These are phyloP conservation scores for Penicillium sp. DNA, from an alignment of 2,329 filamentous ascomycete genomes.

Conservation along the genomic window DNA sequence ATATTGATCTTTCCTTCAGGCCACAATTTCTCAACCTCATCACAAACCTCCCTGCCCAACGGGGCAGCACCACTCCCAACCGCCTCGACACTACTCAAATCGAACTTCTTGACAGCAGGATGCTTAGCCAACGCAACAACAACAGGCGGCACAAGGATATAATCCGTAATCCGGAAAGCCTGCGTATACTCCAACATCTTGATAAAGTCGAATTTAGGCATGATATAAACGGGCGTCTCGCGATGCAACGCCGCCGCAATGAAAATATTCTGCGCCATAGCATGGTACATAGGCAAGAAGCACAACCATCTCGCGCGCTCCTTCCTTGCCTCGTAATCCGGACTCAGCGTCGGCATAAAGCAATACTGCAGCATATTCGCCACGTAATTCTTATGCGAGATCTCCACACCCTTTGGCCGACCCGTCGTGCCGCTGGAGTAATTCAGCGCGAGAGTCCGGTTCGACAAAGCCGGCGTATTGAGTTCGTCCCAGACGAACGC, in stretches of 20 bases:
- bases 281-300: slow-evolving; percentile 75
- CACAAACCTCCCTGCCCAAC: slow-evolving; percentile 50
- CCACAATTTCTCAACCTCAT: slow-evolving; percentile 59
- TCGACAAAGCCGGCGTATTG: slow-evolving; percentile 41
- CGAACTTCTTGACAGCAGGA: slow-evolving; percentile 60
- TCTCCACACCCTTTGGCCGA: slow-evolving; percentile 77
- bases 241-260: slow-evolving; percentile 55
- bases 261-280: slow-evolving; percentile 68
- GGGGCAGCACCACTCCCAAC: slow-evolving; percentile 68
- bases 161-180: slow-evolving; percentile 62
- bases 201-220: slow-evolving; percentile 72
- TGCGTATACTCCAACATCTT: slow-evolving; percentile 66
- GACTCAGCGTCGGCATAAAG: slow-evolving; percentile 46
- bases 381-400: slow-evolving; percentile 73
- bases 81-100: slow-evolving; percentile 61
- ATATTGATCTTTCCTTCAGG: slow-evolving; percentile 48
- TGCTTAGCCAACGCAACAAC: slow-evolving; percentile 69
- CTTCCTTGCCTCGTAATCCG: slow-evolving; percentile 48
- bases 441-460: slow-evolving; percentile 61
- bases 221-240: slow-evolving; percentile 65
- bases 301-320: slow-evolving; percentile 52
- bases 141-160: slow-evolving; percentile 70
- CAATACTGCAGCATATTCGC: slow-evolving; percentile 63
- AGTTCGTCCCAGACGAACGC: slow-evolving; percentile 58
- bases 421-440: slow-evolving; percentile 74